Evolutionary conservation across 495 filamentous ascomycete species (phyloP).

Genomic region (Xylaria bambusicola): DNA sequence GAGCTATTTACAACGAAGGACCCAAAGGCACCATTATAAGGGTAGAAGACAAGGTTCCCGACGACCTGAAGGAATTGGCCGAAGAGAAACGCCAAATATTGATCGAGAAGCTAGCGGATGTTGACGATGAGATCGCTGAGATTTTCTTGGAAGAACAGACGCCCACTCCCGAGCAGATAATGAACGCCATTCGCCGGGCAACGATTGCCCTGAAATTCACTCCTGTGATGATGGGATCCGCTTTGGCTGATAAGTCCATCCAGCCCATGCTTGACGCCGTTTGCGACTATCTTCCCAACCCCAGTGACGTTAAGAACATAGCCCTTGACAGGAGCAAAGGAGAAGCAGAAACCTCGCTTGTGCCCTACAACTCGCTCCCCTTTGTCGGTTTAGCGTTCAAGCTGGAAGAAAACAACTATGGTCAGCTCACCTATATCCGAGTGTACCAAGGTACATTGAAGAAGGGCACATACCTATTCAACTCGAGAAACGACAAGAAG

Average conservation of each 20-base stretch:
- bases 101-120: slow-evolving; percentile 94
- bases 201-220: slow-evolving; percentile 90
- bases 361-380: slow-evolving; percentile 88
- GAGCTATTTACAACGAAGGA: slow-evolving; percentile 88
- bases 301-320: slow-evolving; percentile 83
- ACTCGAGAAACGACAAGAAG: slow-evolving; percentile 91
- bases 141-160: slow-evolving; percentile 85
- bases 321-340: slow-evolving; percentile 80
- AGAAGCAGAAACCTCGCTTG: slow-evolving; percentile 79
- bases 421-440: slow-evolving; percentile 96
- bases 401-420: slow-evolving; percentile 98
- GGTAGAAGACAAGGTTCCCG: slow-evolving; percentile 78
- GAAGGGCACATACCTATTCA: slow-evolving; percentile 89
- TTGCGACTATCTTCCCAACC: slow-evolving; percentile 94
- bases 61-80: slow-evolving; percentile 68
- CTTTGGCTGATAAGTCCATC: slow-evolving; percentile 90
- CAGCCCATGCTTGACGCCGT: slow-evolving; percentile 98
- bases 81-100: slow-evolving; percentile 79
- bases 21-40: slow-evolving; percentile 68
- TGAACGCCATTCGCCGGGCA: slow-evolving; percentile 83
- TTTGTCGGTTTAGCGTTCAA: slow-evolving; percentile 98
- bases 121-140: slow-evolving; percentile 98
- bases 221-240: slow-evolving; percentile 94
- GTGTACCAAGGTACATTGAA: slow-evolving; percentile 93
- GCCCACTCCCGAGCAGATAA: slow-evolving; percentile 78